Conservation (phyloP, 192 early-diverging fungal genomes). For the Coemansia sp. region DNA sequence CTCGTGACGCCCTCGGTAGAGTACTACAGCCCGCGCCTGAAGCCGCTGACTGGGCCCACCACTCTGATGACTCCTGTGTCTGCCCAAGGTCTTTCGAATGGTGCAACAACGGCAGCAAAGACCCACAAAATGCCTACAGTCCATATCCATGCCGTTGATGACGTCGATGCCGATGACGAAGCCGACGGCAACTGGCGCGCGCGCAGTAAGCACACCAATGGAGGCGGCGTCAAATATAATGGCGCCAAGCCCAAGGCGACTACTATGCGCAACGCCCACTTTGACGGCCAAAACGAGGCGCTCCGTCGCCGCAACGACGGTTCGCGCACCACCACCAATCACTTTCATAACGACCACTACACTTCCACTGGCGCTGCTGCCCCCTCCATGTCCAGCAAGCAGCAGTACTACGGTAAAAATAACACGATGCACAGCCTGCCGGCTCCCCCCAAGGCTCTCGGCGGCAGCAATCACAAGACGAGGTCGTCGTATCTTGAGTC, state of each 20-base stretch:
- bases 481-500: constrained; percentile 11
- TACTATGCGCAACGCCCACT: background rate
- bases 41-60: background rate
- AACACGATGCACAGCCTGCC: constrained; percentile 41
- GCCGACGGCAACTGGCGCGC: constrained; percentile 20
- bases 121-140: background rate
- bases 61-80: constrained; percentile 12
- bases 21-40: constrained; percentile 36
- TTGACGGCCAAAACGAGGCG: constrained; percentile 4
- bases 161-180: constrained; percentile 42
- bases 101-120: background rate
- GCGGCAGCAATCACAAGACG: constrained; percentile 1
- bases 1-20: constrained; percentile 45
- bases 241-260: background rate
- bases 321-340: background rate
- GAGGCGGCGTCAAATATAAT: no score
- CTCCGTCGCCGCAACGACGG: background rate
- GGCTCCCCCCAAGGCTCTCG: constrained; percentile 16
- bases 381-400: no score
- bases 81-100: background rate
- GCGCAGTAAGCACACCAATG: background rate
- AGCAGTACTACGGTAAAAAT: no score
- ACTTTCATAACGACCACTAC: background rate
- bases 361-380: no score
- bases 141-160: constrained; percentile 5